phyloP scores from a whole-genome alignment of 2,329 filamentous ascomycete species.

The Botrytis hyacinthi region DNA sequence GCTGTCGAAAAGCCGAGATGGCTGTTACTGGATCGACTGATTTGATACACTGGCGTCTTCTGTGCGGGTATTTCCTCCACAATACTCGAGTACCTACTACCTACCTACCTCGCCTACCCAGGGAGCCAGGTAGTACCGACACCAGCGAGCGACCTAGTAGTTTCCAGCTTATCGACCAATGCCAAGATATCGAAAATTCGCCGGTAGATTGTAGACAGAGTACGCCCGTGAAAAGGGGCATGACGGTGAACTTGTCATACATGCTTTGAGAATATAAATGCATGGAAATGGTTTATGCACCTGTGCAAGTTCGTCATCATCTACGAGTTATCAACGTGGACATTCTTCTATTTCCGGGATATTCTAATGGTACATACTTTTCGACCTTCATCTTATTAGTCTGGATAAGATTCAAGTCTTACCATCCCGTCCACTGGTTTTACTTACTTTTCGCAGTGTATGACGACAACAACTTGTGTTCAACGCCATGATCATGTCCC shows the following conservation, averaged over 20 bases:
- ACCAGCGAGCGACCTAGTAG: background rate
- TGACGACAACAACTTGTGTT: background rate
- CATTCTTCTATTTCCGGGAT: background rate
- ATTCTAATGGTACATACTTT: background rate
- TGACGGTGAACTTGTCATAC: background rate
- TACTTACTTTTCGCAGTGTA: background rate
- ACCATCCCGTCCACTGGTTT: background rate
- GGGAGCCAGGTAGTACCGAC: too few species aligned
- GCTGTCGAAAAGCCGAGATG: background rate
- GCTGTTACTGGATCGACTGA: background rate
- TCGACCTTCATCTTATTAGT: background rate
- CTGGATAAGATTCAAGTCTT: background rate
- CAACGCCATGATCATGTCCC: background rate
- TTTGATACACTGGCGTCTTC: background rate
- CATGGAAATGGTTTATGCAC: slow-evolving; percentile 5
- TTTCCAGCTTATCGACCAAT: background rate
- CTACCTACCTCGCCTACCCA: too few species aligned
- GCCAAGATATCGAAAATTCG: slow-evolving; percentile 3
- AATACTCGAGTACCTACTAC: background rate
- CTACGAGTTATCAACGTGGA: background rate
- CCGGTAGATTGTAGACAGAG: background rate
- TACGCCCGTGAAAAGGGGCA: background rate
- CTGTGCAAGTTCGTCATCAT: background rate
- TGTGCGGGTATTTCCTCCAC: background rate
- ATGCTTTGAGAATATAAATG: background rate